Base-by-base conservation (phyloP, 495 filamentous ascomycete genomes). In the Rusavskia elegans region DNA sequence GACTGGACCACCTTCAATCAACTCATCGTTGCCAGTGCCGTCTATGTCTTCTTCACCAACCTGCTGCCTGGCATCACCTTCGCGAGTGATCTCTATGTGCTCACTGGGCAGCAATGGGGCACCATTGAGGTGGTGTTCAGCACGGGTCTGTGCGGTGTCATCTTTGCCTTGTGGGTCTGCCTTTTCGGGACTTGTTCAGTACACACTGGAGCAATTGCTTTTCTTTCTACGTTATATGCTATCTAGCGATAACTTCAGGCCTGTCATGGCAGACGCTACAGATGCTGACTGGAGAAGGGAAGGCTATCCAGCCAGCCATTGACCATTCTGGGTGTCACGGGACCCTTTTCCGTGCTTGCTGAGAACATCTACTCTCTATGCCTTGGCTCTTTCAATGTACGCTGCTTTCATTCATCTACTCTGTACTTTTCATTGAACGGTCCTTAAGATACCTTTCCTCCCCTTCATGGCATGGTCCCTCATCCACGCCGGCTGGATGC, bases 21-120 rank as follows among this genome's bases (percentile, higher is more conserved):
- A 57, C 65, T 84, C 49, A 66, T 86, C 11, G 68, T 87, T 55
- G 83, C 83, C 11, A 81, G 77, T 44, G 80, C 83, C 2, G 78
- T 87, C 17, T 85, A 82, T 64, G 74, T 87, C 21, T 86, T 85
- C 63, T 87, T 87, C 55, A 85, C 81, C 16, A 87, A 86, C 62
- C 66, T 87, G 1, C 67, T 87, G 5, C 82, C 82, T 0, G 81
- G 82, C 2, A 84, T 86, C 57, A 85, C 83, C 0, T 87, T 85
- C 64, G 81, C 80, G 0, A 80, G 75, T 57, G 82, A 86, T 59
- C 61, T 85, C 35, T 83, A 83, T 57, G 76, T 79, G 0, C 63
- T 80, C 53, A 85, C 82, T 0, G 80, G 82, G 25, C 64, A 73
- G 57, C 81, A 70, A 49, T 86, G 80, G 74, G 82, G 81, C 0